Base-by-base conservation (phyloP, 2,329 filamentous ascomycete species). In the Metarhizium anisopliae region DNA sequence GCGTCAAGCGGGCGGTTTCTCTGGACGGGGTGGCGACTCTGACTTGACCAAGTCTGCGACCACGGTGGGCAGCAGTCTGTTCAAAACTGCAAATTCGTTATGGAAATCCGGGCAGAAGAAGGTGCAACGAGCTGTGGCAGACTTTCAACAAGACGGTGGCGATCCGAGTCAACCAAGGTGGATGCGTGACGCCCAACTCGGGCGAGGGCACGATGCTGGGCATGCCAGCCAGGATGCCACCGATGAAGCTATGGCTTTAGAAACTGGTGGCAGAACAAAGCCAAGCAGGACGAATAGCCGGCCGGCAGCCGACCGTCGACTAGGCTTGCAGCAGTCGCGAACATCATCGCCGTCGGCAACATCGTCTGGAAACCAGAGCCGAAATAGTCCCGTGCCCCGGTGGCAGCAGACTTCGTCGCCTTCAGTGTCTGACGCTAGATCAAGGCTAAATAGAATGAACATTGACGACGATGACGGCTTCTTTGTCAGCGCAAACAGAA, bases 61-160 rank as follows among this genome's bases (percentile, higher is more conserved):
- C 6, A 87, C 92, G 38, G 79, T 97, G 66, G 89, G 94, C 0
- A 90, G 76, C 49, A 95, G 81, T 59, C 72, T 99, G 13, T 85
- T 97, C 70, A 99, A 99, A 69, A 94, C 92, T 2, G 94, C 94
- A 2, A 95, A 95, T 62, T 93, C 90, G 1, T 74, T 97, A 0
- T 99, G 94, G 94, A 99, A 96, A 68, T 89, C 88, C 3, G 86
- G 93, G 0, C 90, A 92, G 66, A 99, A 96, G 72, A 92, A 90
- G 68, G 82, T 97, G 56, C 90, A 95, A 65, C 90, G 94, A 70
- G 93, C 90, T 4, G 89, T 97, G 38, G 85, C 91, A 8, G 94
- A 99, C 16, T 88, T 97, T 57, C 82, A 87, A 61, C 78, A 82
- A 60, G 79, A 80, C 5, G 56, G 49, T 47, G 86, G 69, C 16